A percentile compares a stretch with the other conserved stretches of the same genome.
Conservation (phyloP, 495 filamentous ascomycete genomes). For the Penicillium longicatenatum region DNA sequence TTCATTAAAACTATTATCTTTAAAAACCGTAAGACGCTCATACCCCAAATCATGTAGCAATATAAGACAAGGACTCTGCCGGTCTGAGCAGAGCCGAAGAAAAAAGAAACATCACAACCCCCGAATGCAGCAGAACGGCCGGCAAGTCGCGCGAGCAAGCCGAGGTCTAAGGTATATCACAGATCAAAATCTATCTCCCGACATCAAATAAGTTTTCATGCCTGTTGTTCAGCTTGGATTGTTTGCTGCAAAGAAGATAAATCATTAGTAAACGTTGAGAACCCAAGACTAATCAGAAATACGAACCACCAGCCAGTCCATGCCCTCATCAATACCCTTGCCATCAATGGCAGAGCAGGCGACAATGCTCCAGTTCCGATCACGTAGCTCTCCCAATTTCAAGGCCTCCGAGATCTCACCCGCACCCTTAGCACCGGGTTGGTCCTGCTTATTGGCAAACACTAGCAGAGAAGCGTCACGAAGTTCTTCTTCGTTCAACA, state of each 20-base stretch:
- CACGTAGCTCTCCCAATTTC: conserved; percentile 83
- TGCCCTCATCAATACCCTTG: conserved; percentile 89
- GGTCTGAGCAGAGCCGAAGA: conserved; percentile 27
- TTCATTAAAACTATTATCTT: conserved; percentile 47
- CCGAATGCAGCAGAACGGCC: conserved; percentile 27
- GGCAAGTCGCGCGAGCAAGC: conserved; percentile 17
- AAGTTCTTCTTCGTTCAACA: conserved; percentile 96
- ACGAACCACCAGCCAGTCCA: conserved; percentile 98
- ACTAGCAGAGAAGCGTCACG: conserved; percentile 89
- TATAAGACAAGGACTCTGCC: conserved; percentile 43
- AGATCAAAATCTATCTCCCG: conserved; percentile 40
- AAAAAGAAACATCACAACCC: conserved; percentile 21
- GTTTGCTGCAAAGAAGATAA: conserved; percentile 39
- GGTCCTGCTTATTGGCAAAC: conserved; percentile 99
- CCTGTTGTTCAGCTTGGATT: conserved; percentile 46
- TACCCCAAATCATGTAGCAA: conserved; percentile 34
- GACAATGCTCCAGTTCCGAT: conserved; percentile 99
- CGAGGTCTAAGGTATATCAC: conserved; percentile 36
- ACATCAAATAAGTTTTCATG: conserved; percentile 42
- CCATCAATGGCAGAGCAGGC: conserved; percentile 96
- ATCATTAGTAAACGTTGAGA: conserved; percentile 15
- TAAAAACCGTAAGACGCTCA: conserved; percentile 27
- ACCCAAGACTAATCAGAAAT: background rate
- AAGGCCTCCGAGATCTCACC: conserved; percentile 95
- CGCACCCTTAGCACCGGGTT: conserved; percentile 94